Percentiles rank a stretch among this genome's conserved stretches.
Evolutionary conservation across 1,284 basidiomycete species (phyloP).

Genomic region (Irpex sp.): DNA sequence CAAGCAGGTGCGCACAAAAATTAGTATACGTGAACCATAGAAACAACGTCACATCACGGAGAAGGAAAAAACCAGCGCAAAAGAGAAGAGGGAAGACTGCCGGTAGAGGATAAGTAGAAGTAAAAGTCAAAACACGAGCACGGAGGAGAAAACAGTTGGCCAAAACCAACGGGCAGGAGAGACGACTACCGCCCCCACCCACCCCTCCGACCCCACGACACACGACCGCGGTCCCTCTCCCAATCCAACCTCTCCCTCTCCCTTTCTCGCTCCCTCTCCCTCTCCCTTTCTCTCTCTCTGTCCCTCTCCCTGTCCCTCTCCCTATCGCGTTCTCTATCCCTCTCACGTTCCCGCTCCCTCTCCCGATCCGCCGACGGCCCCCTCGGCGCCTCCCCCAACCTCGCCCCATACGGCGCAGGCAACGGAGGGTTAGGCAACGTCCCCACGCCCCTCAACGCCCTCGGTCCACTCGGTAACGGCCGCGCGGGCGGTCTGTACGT

Average conservation of each 20-base stretch:
- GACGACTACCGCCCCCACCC: background rate
- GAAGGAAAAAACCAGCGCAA: background rate
- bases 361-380: slow-evolving; percentile 45
- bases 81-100: background rate
- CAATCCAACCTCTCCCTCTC: slow-evolving; percentile 14
- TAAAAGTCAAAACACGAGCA: background rate
- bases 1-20: background rate
- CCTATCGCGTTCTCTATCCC: too few relatives aligned
- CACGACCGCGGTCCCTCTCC: slow-evolving; percentile 14
- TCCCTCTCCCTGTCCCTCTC: slow-evolving; percentile 17
- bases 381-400: slow-evolving; percentile 22
- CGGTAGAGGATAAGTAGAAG: background rate
- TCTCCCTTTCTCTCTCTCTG: slow-evolving; percentile 25
- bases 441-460: slow-evolving; percentile 44
- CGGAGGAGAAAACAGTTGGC: background rate
- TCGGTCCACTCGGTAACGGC: slow-evolving; percentile 48
- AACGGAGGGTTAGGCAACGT: slow-evolving; percentile 19
- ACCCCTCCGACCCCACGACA: slow-evolving; percentile 12
- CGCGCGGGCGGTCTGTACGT: slow-evolving; percentile 26
- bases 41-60: background rate
- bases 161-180: background rate
- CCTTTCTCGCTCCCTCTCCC: slow-evolving; percentile 17
- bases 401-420: slow-evolving; percentile 17
- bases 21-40: background rate
- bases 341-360: slow-evolving; percentile 16